Evolutionary conservation across 2,329 filamentous ascomycete species (phyloP).

Genomic region (Penicillium thymicola): DNA sequence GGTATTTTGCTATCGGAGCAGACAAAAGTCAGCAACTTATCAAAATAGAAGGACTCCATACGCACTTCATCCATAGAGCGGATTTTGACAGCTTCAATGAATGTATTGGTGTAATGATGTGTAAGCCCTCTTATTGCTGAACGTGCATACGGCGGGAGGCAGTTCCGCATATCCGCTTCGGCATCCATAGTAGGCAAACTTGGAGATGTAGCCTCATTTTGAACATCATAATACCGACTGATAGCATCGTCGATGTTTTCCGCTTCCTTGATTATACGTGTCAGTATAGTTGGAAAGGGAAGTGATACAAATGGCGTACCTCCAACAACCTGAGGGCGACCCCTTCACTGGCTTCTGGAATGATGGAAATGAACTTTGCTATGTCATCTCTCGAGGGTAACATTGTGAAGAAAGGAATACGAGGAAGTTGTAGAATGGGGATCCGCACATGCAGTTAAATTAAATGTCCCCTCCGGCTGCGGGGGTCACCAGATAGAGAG

Average conservation of each 20-base stretch:
- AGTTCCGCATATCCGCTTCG: not conserved
- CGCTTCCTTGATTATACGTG: not conserved
- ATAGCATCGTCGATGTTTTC: constrained; percentile 9
- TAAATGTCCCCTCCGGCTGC: too few relatives aligned
- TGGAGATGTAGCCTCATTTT: not conserved
- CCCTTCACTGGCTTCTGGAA: not conserved
- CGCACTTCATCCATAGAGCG: not conserved
- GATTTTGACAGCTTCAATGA: not conserved
- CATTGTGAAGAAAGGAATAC: not conserved
- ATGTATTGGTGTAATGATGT: not conserved
- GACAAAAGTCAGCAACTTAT: not conserved
- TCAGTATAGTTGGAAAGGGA: not conserved
- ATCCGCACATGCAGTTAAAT: too few relatives aligned
- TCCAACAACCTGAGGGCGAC: constrained; percentile 6
- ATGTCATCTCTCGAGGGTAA: not conserved
- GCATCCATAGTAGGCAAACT: not conserved
- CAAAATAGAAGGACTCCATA: not conserved
- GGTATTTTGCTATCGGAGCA: constrained; percentile 27
- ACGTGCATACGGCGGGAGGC: not conserved
- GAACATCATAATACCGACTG: constrained; percentile 10
- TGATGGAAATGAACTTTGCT: constrained; percentile 4
- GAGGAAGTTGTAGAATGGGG: not conserved
- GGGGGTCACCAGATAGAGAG: not conserved
- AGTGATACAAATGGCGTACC: not conserved
- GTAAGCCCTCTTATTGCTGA: not conserved